Percentiles rank a stretch among this genome's conserved stretches.
These are phyloP conservation scores for Trypanosomatidae sp. DNA, from an alignment of 208 protist species.

Conservation along the genomic window DNA sequence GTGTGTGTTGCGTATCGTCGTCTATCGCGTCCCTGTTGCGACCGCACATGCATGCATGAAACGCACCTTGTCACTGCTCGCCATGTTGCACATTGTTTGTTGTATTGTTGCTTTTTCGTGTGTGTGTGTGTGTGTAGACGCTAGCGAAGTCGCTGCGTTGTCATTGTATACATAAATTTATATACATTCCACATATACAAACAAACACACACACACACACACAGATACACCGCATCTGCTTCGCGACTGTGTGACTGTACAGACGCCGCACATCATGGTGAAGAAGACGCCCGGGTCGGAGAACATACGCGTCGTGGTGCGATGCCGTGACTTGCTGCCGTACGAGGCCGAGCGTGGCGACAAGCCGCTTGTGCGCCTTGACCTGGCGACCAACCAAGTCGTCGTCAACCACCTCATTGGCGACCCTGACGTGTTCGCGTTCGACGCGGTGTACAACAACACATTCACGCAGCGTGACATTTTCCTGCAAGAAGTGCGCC, in stretches of 20 bases:
- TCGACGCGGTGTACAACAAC: slow-evolving; percentile 89
- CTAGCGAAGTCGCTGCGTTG: neutral
- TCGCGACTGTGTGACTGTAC: neutral
- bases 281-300: slow-evolving; percentile 60
- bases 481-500: slow-evolving; percentile 82
- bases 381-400: slow-evolving; percentile 80
- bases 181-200: slow-evolving; percentile 2
- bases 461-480: slow-evolving; percentile 86
- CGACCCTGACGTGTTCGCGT: slow-evolving; percentile 74
- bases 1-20: neutral
- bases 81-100: neutral
- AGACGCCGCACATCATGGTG: slow-evolving; percentile 18
- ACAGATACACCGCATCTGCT: too few species aligned
- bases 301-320: slow-evolving; percentile 87
- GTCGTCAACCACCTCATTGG: slow-evolving; percentile 78
- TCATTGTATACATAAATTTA: slow-evolving; percentile 1
- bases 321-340: slow-evolving; percentile 62
- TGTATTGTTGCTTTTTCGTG: slow-evolving; percentile 1
- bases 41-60: too few species aligned
- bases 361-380: slow-evolving; percentile 75
- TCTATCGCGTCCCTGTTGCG: neutral
- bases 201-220: neutral
- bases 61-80: neutral
- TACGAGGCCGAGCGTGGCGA: slow-evolving; percentile 78
- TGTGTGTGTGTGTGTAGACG: neutral